Evolutionary conservation across 164 flowering plant genomes (phyloP).

Genomic region (Sextonia rubra): DNA sequence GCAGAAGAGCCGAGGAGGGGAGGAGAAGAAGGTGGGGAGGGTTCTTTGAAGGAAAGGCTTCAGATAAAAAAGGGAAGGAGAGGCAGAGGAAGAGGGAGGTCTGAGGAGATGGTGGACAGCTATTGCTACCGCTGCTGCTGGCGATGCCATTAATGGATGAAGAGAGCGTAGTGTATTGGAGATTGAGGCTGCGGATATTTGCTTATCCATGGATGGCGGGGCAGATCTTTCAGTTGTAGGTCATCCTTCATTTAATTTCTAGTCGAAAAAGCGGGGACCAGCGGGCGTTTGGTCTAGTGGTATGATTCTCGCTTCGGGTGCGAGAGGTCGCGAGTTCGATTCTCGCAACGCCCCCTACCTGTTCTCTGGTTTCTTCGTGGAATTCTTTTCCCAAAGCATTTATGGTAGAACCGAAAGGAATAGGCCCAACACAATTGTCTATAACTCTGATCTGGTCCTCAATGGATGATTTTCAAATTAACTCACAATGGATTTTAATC

Average conservation of each 20-base stretch:
- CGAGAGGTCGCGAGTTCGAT: conserved; percentile 17
- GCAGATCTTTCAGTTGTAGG: too few species aligned
- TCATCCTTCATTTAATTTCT: too few species aligned
- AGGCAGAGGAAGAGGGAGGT: conserved; percentile 11
- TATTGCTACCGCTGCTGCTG: conserved; percentile 6
- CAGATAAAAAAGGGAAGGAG: neutral
- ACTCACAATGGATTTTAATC: too few species aligned
- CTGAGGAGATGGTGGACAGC: conserved; percentile 11
- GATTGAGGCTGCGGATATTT: too few species aligned
- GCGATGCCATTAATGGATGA: neutral
- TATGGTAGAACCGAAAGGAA: too few species aligned
- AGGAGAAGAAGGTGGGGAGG: conserved; percentile 1
- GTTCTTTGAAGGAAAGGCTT: neutral
- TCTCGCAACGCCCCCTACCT: conserved; percentile 6
- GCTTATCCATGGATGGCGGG: too few species aligned
- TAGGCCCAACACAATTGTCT: too few species aligned
- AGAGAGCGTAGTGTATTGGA: too few species aligned
- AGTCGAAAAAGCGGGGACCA: too few species aligned
- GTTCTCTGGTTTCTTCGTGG: neutral
- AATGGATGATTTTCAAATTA: too few species aligned
- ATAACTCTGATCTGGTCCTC: too few species aligned
- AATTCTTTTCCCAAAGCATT: too few species aligned
- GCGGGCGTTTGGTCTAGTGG: conserved; percentile 28
- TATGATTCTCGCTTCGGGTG: conserved; percentile 30
- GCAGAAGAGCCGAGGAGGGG: neutral